phyloP scores from a whole-genome alignment of 2,329 filamentous ascomycete species.

The Biscogniauxia mediterranea region DNA sequence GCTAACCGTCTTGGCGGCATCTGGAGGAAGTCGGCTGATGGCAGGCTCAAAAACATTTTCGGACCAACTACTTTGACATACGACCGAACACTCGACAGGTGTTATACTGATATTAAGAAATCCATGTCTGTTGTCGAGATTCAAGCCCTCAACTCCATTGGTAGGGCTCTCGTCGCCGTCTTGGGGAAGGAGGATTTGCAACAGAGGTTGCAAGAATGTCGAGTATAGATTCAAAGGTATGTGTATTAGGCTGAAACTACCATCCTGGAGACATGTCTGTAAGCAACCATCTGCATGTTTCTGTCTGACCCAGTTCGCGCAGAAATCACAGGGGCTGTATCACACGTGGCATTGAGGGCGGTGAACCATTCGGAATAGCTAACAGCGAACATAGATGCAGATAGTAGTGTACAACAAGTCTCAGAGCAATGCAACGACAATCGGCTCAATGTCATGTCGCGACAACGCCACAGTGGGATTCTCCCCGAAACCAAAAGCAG shows the following conservation, averaged over 20 bases:
- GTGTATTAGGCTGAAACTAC: slow-evolving; percentile 83
- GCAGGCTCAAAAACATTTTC: slow-evolving; percentile 72
- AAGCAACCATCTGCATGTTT: slow-evolving; percentile 8
- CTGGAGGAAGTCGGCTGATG: slow-evolving; percentile 60
- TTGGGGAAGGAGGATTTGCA: slow-evolving; percentile 77
- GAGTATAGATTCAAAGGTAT: slow-evolving; percentile 79
- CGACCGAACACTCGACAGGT: slow-evolving; percentile 86
- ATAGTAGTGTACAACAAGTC: neutral
- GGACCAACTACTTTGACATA: slow-evolving; percentile 77
- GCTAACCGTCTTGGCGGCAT: slow-evolving; percentile 55
- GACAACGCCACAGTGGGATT: neutral
- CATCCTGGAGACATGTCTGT: slow-evolving; percentile 60
- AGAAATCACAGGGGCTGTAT: neutral
- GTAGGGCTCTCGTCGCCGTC: slow-evolving; percentile 35
- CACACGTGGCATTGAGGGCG: neutral
- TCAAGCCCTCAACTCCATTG: slow-evolving; percentile 45
- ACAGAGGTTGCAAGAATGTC: slow-evolving; percentile 78
- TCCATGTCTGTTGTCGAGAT: slow-evolving; percentile 59
- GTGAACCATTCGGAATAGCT: neutral
- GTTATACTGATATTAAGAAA: slow-evolving; percentile 95
- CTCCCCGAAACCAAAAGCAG: neutral
- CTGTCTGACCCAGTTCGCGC: slow-evolving; percentile 7
- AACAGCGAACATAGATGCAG: neutral
- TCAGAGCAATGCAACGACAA: neutral
- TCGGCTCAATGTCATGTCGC: neutral